Conservation (phyloP, 2,329 filamentous ascomycete species). For the Paraconiothyrium brasiliense region DNA sequence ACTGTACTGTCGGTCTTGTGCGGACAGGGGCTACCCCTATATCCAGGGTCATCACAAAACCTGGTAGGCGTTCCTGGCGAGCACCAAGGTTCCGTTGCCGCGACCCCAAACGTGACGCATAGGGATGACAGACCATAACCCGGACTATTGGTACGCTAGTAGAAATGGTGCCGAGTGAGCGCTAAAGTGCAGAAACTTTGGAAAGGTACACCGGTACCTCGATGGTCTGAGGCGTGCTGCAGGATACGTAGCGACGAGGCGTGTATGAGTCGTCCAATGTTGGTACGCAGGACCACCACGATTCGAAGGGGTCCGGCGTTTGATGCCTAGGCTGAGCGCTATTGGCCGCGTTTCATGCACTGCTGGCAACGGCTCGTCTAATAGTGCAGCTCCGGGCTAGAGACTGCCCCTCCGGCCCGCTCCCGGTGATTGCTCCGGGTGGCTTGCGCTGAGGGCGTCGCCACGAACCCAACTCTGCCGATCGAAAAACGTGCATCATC, state of each 20-base stretch:
- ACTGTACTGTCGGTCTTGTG: neutral
- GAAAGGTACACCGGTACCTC: constrained; percentile 1
- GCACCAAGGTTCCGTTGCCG: neutral
- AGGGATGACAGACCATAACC: neutral
- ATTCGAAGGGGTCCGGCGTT: neutral
- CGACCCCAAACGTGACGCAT: neutral
- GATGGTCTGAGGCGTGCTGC: neutral
- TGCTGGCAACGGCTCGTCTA: neutral
- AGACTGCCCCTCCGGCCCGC: constrained; percentile 2
- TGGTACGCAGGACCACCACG: neutral
- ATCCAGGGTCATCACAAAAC: neutral
- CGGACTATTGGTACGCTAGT: neutral
- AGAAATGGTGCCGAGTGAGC: neutral
- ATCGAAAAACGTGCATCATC: constrained; percentile 8
- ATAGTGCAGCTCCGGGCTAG: neutral
- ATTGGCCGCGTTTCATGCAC: neutral
- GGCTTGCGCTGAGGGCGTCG: constrained; percentile 1
- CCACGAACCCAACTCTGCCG: neutral
- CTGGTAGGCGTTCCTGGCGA: neutral
- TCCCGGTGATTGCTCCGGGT: constrained; percentile 5
- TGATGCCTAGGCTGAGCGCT: neutral
- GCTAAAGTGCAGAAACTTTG: neutral
- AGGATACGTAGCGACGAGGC: neutral
- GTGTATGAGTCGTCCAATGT: neutral
- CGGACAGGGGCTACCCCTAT: neutral